Evolutionary conservation across 2,329 filamentous ascomycete genomes (phyloP), one percentile per base, ranked within the genome.

Genomic region (Coleophoma eucalyptorum): DNA sequence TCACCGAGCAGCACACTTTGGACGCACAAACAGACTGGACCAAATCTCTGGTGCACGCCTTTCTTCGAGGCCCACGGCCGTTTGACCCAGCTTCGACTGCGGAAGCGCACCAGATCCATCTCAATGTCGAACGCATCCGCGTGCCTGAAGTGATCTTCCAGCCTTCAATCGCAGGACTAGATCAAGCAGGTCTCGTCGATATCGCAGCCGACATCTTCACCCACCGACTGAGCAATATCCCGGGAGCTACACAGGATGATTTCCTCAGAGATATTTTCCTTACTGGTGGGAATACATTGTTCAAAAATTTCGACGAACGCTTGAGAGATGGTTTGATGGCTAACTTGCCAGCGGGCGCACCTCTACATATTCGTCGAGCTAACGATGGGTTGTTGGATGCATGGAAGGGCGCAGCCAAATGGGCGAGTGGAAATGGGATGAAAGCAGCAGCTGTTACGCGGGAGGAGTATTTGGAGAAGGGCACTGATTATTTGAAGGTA

Each of bases 1-100:
- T 99, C 65, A 92, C 87, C 2, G 93, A 97, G 69, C 86, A 97
- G 57, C 86, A 95, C 67, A 97, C 93, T 0, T 83, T 91, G 49
- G 93, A 93, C 58, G 92, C 93, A 1, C 90, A 97, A 69, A 87
- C 86, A 26, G 94, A 97, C 74, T 99, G 94, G 94, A 95, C 87
- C 13, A 96, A 94, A 69, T 90, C 84, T 43, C 77, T 97, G 45
- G 74, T 97, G 16, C 94, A 99, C 69, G 89, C 91, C 7, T 99
- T 97, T 71, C 74, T 89, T 35, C 87, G 91, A 49, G 94, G 94
- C 0, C 90, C 92, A 0, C 88, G 90, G 60, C 89, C 93, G 1
- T 96, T 91, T 58, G 87, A 97, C 59, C 73, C 84, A 0, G 84
- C 90, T 50, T 89, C 84, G 51, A 88, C 94, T 60, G 83, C 85